Conservation (phyloP, 495 filamentous ascomycete species). For the Bryoglossum gracile region DNA sequence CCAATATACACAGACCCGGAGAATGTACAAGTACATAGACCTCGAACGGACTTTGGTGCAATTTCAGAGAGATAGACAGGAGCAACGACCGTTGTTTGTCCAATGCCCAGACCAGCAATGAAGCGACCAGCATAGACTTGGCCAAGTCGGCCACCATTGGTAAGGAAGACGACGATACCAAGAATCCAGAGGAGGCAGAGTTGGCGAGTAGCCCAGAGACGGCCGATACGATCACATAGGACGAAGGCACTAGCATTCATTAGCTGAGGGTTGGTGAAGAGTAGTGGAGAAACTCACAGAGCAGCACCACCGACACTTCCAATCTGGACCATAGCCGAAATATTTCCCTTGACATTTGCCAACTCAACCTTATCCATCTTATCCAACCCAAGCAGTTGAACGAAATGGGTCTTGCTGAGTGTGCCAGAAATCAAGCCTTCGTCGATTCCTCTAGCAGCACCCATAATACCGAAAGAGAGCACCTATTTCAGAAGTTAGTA, state of each 20-base stretch:
- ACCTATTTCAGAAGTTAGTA: background rate
- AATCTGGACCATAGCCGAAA: constrained; percentile 67
- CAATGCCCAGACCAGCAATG: constrained; percentile 61
- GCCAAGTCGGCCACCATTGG: constrained; percentile 49
- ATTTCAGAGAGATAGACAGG: constrained; percentile 54
- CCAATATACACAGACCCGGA: constrained; percentile 56
- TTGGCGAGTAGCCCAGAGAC: constrained; percentile 61
- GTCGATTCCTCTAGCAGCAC: constrained; percentile 61
- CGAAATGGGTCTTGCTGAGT: constrained; percentile 56
- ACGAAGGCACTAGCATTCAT: constrained; percentile 43
- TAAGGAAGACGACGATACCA: constrained; percentile 63
- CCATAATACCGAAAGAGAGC: constrained; percentile 24
- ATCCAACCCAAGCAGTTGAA: constrained; percentile 49
- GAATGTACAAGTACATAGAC: constrained; percentile 63
- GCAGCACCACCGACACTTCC: constrained; percentile 60
- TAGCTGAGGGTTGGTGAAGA: background rate
- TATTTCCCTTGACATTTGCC: constrained; percentile 61
- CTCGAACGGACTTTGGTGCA: constrained; percentile 55
- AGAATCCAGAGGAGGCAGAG: constrained; percentile 60
- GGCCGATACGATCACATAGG: constrained; percentile 56
- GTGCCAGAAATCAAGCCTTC: constrained; percentile 63
- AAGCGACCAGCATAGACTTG: constrained; percentile 62
- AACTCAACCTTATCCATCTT: constrained; percentile 43
- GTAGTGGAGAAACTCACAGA: constrained; percentile 35
- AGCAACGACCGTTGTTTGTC: constrained; percentile 55